These are phyloP conservation scores for Myxozyma melibiosi DNA, from an alignment of 805 yeast species.

Conservation along the genomic window DNA sequence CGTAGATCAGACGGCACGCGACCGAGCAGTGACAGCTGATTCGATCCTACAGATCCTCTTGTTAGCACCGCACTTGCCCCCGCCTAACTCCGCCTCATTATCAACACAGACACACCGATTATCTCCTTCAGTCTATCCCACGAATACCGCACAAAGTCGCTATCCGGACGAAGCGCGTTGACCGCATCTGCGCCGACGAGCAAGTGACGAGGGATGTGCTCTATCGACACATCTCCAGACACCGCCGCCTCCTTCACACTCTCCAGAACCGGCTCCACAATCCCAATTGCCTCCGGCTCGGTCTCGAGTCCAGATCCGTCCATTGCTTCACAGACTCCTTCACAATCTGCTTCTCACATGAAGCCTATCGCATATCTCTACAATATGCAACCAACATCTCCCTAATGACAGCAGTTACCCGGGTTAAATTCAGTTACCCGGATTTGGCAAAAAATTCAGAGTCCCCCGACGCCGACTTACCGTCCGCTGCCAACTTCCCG, in stretches of 20 bases:
- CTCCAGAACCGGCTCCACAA: not conserved
- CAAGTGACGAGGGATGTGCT: constrained; percentile 5
- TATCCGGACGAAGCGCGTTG: constrained; percentile 23
- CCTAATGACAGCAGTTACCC: not conserved
- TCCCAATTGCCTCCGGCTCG: not conserved
- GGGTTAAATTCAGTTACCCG: constrained; percentile 2
- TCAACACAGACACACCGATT: constrained; percentile 24
- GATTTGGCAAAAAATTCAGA: not conserved
- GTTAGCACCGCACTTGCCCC: not conserved
- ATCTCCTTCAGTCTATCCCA: constrained; percentile 37
- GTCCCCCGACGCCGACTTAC: not conserved
- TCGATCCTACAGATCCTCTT: constrained; percentile 28
- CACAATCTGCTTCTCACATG: not conserved
- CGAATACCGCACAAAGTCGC: constrained; percentile 33
- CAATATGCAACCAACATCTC: not conserved
- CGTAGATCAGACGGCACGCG: constrained; percentile 38
- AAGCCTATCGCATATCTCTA: not conserved
- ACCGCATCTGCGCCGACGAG: constrained; percentile 25
- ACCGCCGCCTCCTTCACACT: not conserved
- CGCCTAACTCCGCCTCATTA: not conserved
- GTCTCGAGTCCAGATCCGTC: not conserved
- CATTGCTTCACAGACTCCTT: not conserved
- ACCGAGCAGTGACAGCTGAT: constrained; percentile 34
- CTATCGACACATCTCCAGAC: not conserved
- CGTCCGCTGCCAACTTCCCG: not conserved